phyloP scores from a whole-genome alignment of 164 flowering plant species.

The Nymphaea colorata region DNA sequence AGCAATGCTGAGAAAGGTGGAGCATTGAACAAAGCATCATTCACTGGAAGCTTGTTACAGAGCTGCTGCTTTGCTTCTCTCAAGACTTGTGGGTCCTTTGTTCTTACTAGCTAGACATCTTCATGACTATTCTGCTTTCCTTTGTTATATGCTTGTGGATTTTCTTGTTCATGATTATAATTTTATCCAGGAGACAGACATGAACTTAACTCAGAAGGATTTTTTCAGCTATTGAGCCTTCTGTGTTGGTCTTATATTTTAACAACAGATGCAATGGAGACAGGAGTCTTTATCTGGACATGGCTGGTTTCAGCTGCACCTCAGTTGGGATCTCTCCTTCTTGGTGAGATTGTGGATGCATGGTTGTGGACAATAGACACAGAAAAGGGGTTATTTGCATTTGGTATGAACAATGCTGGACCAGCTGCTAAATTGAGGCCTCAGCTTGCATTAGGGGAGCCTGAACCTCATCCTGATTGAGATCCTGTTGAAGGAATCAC shows the following conservation, averaged over 20 bases:
- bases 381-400: slow-evolving; percentile 88
- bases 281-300: slow-evolving; percentile 95
- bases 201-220: slow-evolving; percentile 66
- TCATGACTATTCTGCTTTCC: background rate
- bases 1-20: slow-evolving; percentile 78
- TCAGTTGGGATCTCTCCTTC: slow-evolving; percentile 76
- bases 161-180: background rate
- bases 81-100: slow-evolving; percentile 51
- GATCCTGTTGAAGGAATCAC: slow-evolving; percentile 90
- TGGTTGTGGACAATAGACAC: slow-evolving; percentile 99
- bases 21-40: slow-evolving; percentile 56
- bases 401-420: slow-evolving; percentile 58
- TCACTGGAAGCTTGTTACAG: slow-evolving; percentile 86
- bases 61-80: slow-evolving; percentile 86
- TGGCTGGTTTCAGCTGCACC: slow-evolving; percentile 99
- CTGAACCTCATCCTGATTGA: slow-evolving; percentile 50
- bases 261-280: slow-evolving; percentile 94
- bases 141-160: background rate
- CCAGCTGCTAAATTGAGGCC: slow-evolving; percentile 92
- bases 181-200: slow-evolving; percentile 44
- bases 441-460: slow-evolving; percentile 90
- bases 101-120: background rate
- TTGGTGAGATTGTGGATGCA: slow-evolving; percentile 98
- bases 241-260: slow-evolving; percentile 99
- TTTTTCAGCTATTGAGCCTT: slow-evolving; percentile 85